Percentiles rank a stretch among this genome's conserved stretches.
These are phyloP conservation scores for Papiliotrema terrestris DNA, from an alignment of 1,284 basidiomycete genomes.

Conservation along the genomic window DNA sequence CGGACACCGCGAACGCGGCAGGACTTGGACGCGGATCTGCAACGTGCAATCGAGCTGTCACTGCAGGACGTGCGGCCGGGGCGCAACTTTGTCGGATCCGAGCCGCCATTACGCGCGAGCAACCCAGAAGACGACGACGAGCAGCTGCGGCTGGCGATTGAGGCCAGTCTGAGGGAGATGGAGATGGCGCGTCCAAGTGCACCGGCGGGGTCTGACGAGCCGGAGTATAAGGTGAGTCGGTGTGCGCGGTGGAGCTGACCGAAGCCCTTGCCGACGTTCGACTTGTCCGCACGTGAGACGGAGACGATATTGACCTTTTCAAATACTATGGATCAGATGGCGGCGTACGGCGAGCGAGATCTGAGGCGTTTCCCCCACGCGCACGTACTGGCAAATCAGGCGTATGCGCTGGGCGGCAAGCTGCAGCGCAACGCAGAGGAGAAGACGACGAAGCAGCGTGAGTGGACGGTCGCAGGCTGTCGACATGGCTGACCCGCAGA, in stretches of 20 bases:
- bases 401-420: slow-evolving; percentile 74
- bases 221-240: slow-evolving; percentile 30
- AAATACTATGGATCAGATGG: slow-evolving; percentile 80
- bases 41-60: slow-evolving; percentile 88
- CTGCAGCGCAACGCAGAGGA: slow-evolving; percentile 81
- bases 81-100: slow-evolving; percentile 52
- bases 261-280: slow-evolving; percentile 62
- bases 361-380: slow-evolving; percentile 75
- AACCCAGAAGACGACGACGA: slow-evolving; percentile 81
- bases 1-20: slow-evolving; percentile 32
- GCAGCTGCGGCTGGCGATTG: slow-evolving; percentile 89
- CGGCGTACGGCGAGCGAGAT: slow-evolving; percentile 71
- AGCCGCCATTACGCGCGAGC: slow-evolving; percentile 60
- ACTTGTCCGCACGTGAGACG: slow-evolving; percentile 71
- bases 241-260: neutral
- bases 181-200: slow-evolving; percentile 74
- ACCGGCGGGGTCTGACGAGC: slow-evolving; percentile 60
- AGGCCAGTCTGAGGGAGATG: slow-evolving; percentile 85
- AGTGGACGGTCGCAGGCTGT: slow-evolving; percentile 44
- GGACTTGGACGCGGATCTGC: slow-evolving; percentile 81
- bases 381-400: slow-evolving; percentile 78
- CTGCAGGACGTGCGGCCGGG: slow-evolving; percentile 67
- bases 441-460: slow-evolving; percentile 77
- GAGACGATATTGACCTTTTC: slow-evolving; percentile 84
- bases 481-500: slow-evolving; percentile 53